phyloP scores from a whole-genome alignment of 257 asterid genomes.

The Asclepias syriaca region DNA sequence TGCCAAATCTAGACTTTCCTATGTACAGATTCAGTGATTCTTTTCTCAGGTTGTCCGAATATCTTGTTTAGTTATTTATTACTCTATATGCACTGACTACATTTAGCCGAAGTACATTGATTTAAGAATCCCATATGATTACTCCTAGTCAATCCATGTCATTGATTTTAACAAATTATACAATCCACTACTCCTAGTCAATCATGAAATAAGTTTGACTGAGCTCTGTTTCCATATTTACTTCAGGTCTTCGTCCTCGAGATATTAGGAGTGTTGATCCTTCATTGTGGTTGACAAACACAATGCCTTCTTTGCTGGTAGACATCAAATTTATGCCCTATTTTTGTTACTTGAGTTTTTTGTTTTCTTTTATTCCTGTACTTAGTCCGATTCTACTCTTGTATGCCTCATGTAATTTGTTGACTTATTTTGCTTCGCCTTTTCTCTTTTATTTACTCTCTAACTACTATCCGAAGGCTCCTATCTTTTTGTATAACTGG shows the following conservation, averaged over 20 bases:
- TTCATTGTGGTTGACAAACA: constrained; percentile 91
- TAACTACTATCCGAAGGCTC: neutral
- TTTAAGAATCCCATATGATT: neutral
- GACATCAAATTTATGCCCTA: neutral
- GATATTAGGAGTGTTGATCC: constrained; percentile 98
- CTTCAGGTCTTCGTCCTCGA: constrained; percentile 88
- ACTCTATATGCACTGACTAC: neutral
- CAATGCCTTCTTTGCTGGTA: constrained; percentile 96
- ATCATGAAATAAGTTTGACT: neutral
- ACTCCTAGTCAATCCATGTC: neutral
- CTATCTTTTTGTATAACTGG: neutral
- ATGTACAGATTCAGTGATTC: neutral
- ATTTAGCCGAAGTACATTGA: neutral
- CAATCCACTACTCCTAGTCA: neutral
- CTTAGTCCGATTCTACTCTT: neutral
- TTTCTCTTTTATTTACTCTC: neutral
- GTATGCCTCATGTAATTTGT: neutral
- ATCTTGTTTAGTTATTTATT: neutral
- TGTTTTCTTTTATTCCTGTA: constrained; percentile 5
- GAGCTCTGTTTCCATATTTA: constrained; percentile 2
- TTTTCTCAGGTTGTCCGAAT: neutral
- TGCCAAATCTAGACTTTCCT: neutral
- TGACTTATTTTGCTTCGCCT: neutral
- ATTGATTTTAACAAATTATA: neutral
- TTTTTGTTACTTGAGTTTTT: neutral